These are phyloP conservation scores for Calendula officinalis DNA, from an alignment of 129 eudicot species.

Conservation along the genomic window DNA sequence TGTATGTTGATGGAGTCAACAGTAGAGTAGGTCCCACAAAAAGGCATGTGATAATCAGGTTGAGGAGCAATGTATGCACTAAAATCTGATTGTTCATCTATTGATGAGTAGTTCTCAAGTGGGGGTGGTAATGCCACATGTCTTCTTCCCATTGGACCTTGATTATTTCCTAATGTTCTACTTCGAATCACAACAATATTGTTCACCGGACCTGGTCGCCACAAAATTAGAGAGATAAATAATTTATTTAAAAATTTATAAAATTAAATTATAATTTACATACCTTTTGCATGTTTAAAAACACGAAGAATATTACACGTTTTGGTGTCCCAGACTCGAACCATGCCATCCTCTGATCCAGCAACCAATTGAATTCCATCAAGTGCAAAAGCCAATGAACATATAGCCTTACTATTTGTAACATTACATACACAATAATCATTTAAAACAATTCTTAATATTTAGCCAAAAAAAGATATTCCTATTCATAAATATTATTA, in stretches of 20 bases:
- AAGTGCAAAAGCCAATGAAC: slow-evolving; percentile 67
- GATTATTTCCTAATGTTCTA: slow-evolving; percentile 41
- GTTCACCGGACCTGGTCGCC: slow-evolving; percentile 66
- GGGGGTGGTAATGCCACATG: slow-evolving; percentile 60
- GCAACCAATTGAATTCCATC: slow-evolving; percentile 82
- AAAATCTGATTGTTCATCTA: slow-evolving; percentile 48
- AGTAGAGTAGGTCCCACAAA: slow-evolving; percentile 44
- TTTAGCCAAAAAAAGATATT: slow-evolving; percentile 8
- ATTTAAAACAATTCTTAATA: slow-evolving; percentile 8
- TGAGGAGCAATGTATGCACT: slow-evolving; percentile 44
- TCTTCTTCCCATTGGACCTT: slow-evolving; percentile 38
- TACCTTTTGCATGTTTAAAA: slow-evolving; percentile 85
- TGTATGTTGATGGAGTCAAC: slow-evolving; percentile 58
- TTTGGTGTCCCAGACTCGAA: slow-evolving; percentile 88
- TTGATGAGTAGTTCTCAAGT: slow-evolving; percentile 66
- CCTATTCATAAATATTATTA: no score
- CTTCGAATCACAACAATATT: slow-evolving; percentile 58
- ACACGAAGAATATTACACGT: slow-evolving; percentile 67
- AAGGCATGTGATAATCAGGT: slow-evolving; percentile 25
- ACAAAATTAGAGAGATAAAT: slow-evolving; percentile 1
- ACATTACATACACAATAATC: slow-evolving; percentile 24
- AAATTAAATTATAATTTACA: not conserved
- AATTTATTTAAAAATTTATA: not conserved
- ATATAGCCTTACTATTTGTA: slow-evolving; percentile 72
- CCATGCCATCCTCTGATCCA: slow-evolving; percentile 92